Conservation (phyloP, 306 rosid species). For the Corylus americana region DNA sequence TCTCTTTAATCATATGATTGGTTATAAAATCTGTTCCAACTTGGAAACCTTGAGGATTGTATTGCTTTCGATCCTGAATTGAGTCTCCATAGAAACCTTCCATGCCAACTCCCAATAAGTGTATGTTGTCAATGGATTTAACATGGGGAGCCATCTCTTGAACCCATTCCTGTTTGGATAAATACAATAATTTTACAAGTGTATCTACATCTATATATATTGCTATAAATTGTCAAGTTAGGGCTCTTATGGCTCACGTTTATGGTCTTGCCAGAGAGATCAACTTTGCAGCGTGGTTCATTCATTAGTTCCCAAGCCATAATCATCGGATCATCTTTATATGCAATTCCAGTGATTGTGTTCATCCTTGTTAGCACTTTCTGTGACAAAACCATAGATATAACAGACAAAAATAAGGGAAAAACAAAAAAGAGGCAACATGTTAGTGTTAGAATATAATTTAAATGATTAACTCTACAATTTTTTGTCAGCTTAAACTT, state of each 20-base stretch:
- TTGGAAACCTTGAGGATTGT: constrained; percentile 48
- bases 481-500: no score
- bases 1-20: constrained; percentile 38
- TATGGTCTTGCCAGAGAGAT: constrained; percentile 49
- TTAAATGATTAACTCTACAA: no score
- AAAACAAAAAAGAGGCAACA: neutral
- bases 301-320: constrained; percentile 67
- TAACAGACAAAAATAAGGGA: neutral
- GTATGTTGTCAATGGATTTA: constrained; percentile 51
- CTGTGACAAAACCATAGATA: constrained; percentile 19
- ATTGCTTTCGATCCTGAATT: constrained; percentile 42
- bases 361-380: constrained; percentile 57
- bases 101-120: constrained; percentile 60
- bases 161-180: constrained; percentile 50
- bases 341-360: constrained; percentile 42
- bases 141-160: constrained; percentile 56
- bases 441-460: no score
- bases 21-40: constrained; percentile 56
- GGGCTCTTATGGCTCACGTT: constrained; percentile 17
- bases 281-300: constrained; percentile 56
- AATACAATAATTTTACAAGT: neutral
- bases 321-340: constrained; percentile 49
- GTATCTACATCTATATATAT: no score
- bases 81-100: constrained; percentile 74
- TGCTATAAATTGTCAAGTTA: neutral